Base-by-base conservation (phyloP, 2,329 filamentous ascomycete genomes). In the Cercospora sojina region DNA sequence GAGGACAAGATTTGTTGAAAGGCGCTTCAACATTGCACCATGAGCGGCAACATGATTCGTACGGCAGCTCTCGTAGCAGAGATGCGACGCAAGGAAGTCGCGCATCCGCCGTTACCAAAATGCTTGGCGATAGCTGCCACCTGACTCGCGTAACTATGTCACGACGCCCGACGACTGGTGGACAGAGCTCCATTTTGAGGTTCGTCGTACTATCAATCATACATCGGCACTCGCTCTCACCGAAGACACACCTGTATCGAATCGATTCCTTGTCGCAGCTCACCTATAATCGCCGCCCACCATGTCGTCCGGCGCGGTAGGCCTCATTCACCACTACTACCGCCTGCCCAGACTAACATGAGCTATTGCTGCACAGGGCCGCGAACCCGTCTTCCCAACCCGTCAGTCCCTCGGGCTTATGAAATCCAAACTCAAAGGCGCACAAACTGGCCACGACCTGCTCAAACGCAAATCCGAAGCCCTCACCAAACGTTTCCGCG, bases 381-480 rank as follows among this genome's bases (percentile, higher is more conserved):
- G 95, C 80, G 95, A 99, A 83, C 87, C 93, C 77, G 94, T 99
- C 82, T 99, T 99, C 82, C 92, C 95, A 76, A 99, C 95, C 78
- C 92, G 95, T 77, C 95, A 99, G 85, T 96, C 93, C 79, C 85
- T 99, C 82, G 93, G 93, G 71, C 82, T 96, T 78, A 99, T 99
- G 94, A 98, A 98, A 83, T 88, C 90, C 72, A 99, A 99, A 85
- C 88, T 99, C 77, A 98, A 98, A 85, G 94, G 83, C 70, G 83
- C 83, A 53, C 83, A 85, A 76, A 83, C 88, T 55, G 95, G 95
- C 58, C 94, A 99, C 83, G 97, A 91, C 80, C 84, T 99, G 78
- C 84, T 99, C 70, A 99, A 99, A 85, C 87, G 95, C 77, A 99
- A 99, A 85, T 97, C 93, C 80, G 95, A 99, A 82, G 95, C 95